Percentiles rank a stretch among this genome's conserved stretches.
Conservation (phyloP, 768 basidiomycete genomes). For the Naganishia kalamii region DNA sequence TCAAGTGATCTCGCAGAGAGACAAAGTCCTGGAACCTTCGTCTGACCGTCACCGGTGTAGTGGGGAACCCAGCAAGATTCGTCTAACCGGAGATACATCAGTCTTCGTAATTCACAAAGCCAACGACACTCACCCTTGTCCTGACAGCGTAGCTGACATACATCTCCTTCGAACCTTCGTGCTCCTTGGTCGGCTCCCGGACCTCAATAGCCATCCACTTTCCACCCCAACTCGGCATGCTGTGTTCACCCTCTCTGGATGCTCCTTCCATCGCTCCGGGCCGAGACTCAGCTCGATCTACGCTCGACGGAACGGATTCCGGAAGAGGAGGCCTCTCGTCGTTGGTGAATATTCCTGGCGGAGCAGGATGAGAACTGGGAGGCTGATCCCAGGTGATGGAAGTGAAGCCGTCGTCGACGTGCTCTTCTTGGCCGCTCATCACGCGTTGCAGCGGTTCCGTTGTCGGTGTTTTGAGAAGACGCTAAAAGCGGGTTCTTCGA, state of each 20-base stretch:
- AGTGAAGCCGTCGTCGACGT: conserved; percentile 24
- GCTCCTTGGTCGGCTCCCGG: conserved; percentile 88
- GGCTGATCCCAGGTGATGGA: conserved; percentile 25
- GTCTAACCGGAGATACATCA: conserved; percentile 54
- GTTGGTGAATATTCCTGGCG: background rate
- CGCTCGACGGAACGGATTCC: conserved; percentile 3
- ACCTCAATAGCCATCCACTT: conserved; percentile 52
- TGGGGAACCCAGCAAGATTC: conserved; percentile 77
- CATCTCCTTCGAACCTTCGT: conserved; percentile 93
- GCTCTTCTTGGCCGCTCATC: background rate
- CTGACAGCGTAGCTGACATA: conserved; percentile 90
- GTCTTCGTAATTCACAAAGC: background rate
- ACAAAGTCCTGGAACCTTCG: conserved; percentile 96
- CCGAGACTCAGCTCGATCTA: conserved; percentile 7
- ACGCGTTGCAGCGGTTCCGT: background rate
- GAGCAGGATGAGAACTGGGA: conserved; percentile 10
- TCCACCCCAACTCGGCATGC: conserved; percentile 32
- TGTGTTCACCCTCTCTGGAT: conserved; percentile 20
- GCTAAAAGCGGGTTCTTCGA: background rate
- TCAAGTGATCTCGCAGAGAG: conserved; percentile 79
- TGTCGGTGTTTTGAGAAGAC: background rate
- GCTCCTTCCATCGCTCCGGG: conserved; percentile 19
- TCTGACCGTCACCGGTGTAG: conserved; percentile 63
- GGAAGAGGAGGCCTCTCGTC: conserved; percentile 14
- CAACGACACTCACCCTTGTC: conserved; percentile 60